Evolutionary conservation across 768 basidiomycete species (phyloP).

Genomic region (Panaeolus cyanescens): DNA sequence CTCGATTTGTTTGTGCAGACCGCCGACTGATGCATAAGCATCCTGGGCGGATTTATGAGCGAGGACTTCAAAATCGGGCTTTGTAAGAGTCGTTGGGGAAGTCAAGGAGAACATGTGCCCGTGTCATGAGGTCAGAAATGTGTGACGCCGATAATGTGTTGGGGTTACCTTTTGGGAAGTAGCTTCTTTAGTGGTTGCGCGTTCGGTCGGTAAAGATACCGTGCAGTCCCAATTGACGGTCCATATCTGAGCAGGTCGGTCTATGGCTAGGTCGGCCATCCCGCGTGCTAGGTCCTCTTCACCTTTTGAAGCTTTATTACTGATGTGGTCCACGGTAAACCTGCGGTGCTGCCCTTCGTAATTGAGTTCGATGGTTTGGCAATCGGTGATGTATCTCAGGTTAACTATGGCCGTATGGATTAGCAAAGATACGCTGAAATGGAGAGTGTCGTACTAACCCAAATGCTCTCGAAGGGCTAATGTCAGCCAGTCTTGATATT

Average conservation of each 20-base stretch:
- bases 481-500: slow-evolving; percentile 66
- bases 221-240: slow-evolving; percentile 68
- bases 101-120: slow-evolving; percentile 9
- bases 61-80: slow-evolving; percentile 51
- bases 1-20: slow-evolving; percentile 83
- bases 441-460: slow-evolving; percentile 42
- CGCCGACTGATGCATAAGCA: slow-evolving; percentile 86
- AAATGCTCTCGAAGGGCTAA: slow-evolving; percentile 68
- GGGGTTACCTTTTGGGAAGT: slow-evolving; percentile 35
- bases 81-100: neutral
- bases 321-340: slow-evolving; percentile 47
- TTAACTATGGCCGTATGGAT: slow-evolving; percentile 52
- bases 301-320: slow-evolving; percentile 12
- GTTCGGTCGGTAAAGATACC: slow-evolving; percentile 44
- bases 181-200: slow-evolving; percentile 19
- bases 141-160: neutral
- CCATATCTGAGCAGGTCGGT: slow-evolving; percentile 49
- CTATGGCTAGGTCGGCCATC: slow-evolving; percentile 48
- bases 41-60: slow-evolving; percentile 43
- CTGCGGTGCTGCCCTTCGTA: slow-evolving; percentile 64
- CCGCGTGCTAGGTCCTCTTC: slow-evolving; percentile 36
- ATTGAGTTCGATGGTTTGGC: slow-evolving; percentile 59
- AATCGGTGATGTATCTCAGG: slow-evolving; percentile 64
- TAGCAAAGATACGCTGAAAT: slow-evolving; percentile 11
- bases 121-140: slow-evolving; percentile 14